phyloP scores from a whole-genome alignment of 2,329 filamentous ascomycete genomes.

The Monosporascus ibericus region DNA sequence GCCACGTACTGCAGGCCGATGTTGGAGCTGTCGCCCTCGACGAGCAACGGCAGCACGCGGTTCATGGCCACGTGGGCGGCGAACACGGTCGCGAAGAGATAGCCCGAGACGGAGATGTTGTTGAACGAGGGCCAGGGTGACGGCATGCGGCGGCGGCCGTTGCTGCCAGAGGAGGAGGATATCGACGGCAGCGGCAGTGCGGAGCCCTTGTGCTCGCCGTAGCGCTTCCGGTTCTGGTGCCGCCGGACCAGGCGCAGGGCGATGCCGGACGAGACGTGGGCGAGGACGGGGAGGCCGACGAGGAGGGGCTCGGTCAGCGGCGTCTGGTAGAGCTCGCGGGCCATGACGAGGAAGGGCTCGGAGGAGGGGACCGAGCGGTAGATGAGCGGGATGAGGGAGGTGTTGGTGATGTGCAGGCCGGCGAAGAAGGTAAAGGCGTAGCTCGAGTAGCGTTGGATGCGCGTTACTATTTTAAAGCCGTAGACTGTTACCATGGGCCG shows the following conservation, averaged over 20 bases:
- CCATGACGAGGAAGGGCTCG: slow-evolving; percentile 84
- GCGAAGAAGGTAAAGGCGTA: slow-evolving; percentile 77
- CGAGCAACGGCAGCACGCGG: slow-evolving; percentile 64
- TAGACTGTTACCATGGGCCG: neutral
- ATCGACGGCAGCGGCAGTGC: slow-evolving; percentile 23
- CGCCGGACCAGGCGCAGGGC: slow-evolving; percentile 70
- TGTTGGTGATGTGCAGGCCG: slow-evolving; percentile 72
- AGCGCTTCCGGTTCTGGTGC: slow-evolving; percentile 63
- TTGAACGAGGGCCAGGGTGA: slow-evolving; percentile 65
- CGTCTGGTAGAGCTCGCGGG: slow-evolving; percentile 87
- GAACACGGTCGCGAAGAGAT: slow-evolving; percentile 59
- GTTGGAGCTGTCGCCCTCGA: slow-evolving; percentile 81
- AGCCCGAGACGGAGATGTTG: slow-evolving; percentile 67
- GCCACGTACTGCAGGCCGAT: slow-evolving; percentile 78
- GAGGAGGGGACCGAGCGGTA: slow-evolving; percentile 67
- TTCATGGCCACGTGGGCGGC: slow-evolving; percentile 70
- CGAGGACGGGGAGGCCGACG: slow-evolving; percentile 65
- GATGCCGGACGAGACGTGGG: slow-evolving; percentile 73
- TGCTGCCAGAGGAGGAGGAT: slow-evolving; percentile 20
- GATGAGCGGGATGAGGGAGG: slow-evolving; percentile 70
- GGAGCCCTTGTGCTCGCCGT: slow-evolving; percentile 56
- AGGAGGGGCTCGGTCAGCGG: slow-evolving; percentile 73
- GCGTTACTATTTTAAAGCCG: slow-evolving; percentile 48
- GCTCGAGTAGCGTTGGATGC: slow-evolving; percentile 82
- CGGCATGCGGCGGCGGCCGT: slow-evolving; percentile 18